Evolutionary conservation across 176 grass and related monocot species (phyloP).

Genomic region (Aegilops bicornis): DNA sequence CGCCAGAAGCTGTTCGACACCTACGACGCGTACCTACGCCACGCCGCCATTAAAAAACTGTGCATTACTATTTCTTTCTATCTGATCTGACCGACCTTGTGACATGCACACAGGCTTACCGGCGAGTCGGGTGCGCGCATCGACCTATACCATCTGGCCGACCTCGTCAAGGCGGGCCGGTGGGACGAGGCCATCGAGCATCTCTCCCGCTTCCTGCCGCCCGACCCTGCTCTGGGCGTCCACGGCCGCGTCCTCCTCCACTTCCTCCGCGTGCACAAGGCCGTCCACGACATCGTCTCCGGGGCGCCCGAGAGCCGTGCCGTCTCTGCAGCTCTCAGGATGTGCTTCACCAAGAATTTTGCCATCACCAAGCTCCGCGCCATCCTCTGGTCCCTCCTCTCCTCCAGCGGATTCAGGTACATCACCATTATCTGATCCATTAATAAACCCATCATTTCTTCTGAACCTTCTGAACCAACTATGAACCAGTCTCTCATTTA

Average conservation of each 20-base stretch:
- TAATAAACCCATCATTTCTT: not conserved
- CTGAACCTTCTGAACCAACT: not conserved
- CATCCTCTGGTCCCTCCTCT: not conserved
- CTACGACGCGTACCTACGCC: not conserved
- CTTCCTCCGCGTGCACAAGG: conserved; percentile 3
- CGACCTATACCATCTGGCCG: not conserved
- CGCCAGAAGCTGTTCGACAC: not conserved
- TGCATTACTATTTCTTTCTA: too few relatives aligned
- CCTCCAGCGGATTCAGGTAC: not conserved
- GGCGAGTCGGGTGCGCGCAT: not conserved
- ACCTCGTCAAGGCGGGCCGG: not conserved
- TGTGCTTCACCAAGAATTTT: not conserved
- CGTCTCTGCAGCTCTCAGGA: not conserved
- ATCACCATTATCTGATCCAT: not conserved
- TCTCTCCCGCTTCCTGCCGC: not conserved
- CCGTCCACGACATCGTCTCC: not conserved
- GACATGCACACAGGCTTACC: not conserved
- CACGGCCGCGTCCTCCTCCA: not conserved
- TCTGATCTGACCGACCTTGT: not conserved
- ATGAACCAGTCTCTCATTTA: not conserved
- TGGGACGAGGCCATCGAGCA: not conserved
- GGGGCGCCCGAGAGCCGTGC: not conserved
- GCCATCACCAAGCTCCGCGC: not conserved
- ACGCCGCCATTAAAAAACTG: too few relatives aligned
- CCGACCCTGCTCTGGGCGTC: not conserved